Percentiles rank a stretch among this genome's conserved stretches.
Conservation (phyloP, 768 basidiomycete species). For the Strobilomyces dryophilus region DNA sequence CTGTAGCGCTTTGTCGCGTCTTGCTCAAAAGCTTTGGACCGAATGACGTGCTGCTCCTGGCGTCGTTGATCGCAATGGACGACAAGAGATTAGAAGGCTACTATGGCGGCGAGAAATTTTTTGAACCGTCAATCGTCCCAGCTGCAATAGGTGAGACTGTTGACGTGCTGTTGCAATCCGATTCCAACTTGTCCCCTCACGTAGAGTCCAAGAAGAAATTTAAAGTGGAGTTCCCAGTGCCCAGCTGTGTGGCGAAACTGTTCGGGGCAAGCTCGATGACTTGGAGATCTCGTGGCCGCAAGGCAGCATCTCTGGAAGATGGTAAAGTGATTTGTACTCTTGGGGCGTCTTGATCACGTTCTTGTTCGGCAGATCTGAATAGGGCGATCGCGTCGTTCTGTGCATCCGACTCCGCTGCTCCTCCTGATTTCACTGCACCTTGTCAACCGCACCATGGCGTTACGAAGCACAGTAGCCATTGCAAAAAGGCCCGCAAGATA, state of each 20-base stretch:
- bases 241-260: background rate
- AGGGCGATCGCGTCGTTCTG: background rate
- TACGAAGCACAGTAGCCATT: background rate
- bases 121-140: background rate
- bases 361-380: background rate
- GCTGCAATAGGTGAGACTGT: background rate
- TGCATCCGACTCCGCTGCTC: too few relatives aligned
- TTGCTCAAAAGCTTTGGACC: conserved; percentile 12
- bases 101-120: background rate
- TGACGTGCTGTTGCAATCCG: background rate
- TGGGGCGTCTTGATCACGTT: background rate
- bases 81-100: background rate
- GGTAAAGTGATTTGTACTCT: background rate
- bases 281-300: background rate
- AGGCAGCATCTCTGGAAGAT: background rate
- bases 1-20: conserved; percentile 9
- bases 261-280: background rate
- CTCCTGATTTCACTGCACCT: background rate
- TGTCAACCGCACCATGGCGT: background rate
- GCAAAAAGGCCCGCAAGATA: conserved; percentile 7
- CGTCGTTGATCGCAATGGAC: conserved; percentile 5
- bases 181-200: background rate
- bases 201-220: background rate
- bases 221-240: background rate
- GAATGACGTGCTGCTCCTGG: conserved; percentile 11